Evolutionary conservation across 305 asterid species (phyloP), one percentile per base, ranked within the genome.

Genomic region (Vinca major): DNA sequence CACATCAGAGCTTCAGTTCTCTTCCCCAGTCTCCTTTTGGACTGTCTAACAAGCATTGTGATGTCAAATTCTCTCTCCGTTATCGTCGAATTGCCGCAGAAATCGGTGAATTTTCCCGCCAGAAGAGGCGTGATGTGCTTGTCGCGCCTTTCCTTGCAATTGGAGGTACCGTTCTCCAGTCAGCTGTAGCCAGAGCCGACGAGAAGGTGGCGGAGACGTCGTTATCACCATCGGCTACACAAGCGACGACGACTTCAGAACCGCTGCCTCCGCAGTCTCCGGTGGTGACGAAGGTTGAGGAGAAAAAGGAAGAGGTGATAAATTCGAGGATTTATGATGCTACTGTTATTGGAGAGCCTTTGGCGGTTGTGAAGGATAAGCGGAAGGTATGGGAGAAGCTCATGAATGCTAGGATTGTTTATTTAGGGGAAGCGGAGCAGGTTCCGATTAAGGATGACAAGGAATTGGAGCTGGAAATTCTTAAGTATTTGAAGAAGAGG

Each of bases 351-450:
- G 85, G 86, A 21, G 92, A 89, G 78, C 92, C 95, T 48, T 21
- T 81, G 87, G 90, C 90, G 67, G 55, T 84, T 77, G 95, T 86
- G 81, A 87, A 86, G 80, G 96, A 88, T 57, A 86, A 77, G 80
- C 76, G 80, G 53, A 88, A 84, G 71, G 88, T 79, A 13, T 90
- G 96, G 97, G 95, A 88, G 75, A 90, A 88, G 83, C 72, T 90
- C 74, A 86, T 86, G 92, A 80, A 79, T 78, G 91, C 92, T 75
- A 77, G 95, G 71, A 73, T 88, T 79, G 91, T 91, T 64, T 89
- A 91, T 57, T 75, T 91, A 65, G 97, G 97, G 20, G 97, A 91
- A 80, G 97, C 97, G 62, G 97, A 91, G 79, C 97, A 86, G 80
- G 97, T 92, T 62, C 98, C 97, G 1, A 75, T 71, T 12, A 77